Evolutionary conservation across 2,329 filamentous ascomycete species (phyloP).

Genomic region (Ophiosphaerella herpotricha): DNA sequence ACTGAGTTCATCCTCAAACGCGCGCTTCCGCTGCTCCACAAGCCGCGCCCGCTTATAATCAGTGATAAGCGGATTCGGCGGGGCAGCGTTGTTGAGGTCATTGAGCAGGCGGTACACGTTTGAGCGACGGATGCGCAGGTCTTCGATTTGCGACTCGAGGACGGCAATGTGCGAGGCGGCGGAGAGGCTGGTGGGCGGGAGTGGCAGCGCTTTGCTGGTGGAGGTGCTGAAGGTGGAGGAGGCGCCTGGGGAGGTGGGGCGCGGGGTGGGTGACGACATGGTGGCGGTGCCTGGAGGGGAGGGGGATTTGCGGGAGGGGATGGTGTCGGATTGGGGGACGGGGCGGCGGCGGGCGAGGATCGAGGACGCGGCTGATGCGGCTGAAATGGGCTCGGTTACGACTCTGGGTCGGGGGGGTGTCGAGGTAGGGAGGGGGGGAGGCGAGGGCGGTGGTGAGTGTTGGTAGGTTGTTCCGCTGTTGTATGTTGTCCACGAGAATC

Average conservation of each 20-base stretch:
- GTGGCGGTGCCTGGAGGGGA: slow-evolving; percentile 19
- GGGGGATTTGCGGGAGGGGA: slow-evolving; percentile 33
- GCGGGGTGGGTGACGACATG: slow-evolving; percentile 5
- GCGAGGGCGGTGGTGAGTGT: slow-evolving; percentile 50
- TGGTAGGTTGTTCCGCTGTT: slow-evolving; percentile 47
- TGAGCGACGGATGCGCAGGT: slow-evolving; percentile 42
- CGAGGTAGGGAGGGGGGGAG: slow-evolving; percentile 41
- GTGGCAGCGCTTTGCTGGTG: slow-evolving; percentile 45
- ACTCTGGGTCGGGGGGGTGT: slow-evolving; percentile 14
- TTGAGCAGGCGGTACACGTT: slow-evolving; percentile 45
- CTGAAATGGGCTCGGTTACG: slow-evolving; percentile 32
- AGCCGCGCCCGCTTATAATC: slow-evolving; percentile 42
- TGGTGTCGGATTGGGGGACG: slow-evolving; percentile 26
- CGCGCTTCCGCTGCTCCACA: slow-evolving; percentile 42
- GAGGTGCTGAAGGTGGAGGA: slow-evolving; percentile 32
- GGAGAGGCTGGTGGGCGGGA: slow-evolving; percentile 40
- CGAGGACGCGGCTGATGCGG: slow-evolving; percentile 31
- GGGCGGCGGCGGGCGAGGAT: slow-evolving; percentile 42
- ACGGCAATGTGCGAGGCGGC: slow-evolving; percentile 43
- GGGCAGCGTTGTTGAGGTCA: slow-evolving; percentile 41
- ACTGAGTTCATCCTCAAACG: slow-evolving; percentile 44
- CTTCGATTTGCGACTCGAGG: slow-evolving; percentile 47
- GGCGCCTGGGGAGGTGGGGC: slow-evolving; percentile 26
- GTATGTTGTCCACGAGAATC: slow-evolving; percentile 40
- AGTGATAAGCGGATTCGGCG: slow-evolving; percentile 45